Evolutionary conservation across 345 rosid genomes (phyloP), one percentile per base, ranked within the genome.

Genomic region (Syzygium aqueum): DNA sequence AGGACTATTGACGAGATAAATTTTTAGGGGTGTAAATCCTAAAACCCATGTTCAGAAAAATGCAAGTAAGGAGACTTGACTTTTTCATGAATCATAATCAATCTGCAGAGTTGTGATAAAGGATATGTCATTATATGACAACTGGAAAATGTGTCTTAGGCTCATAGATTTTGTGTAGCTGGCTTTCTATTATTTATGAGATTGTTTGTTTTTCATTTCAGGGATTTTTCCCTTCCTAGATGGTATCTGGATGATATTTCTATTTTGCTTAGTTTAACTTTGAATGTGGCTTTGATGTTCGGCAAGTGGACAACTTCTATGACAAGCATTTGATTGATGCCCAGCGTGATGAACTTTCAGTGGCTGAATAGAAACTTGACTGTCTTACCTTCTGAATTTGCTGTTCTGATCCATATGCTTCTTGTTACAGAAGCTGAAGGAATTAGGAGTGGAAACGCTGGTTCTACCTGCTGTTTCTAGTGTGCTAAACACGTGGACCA

Each of bases 401-500:
- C 59, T 13, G 1, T 53, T 53, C 27, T 85, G 56, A 85, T 85
- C 37, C 53, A 49, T 84, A 84, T 73, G 82, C 82, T 37, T 51
- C 87, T 80, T 46, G 85, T 85, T 91, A 88, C 92, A 97, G 99
- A 93, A 89, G 84, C 94, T 93, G 84, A 85, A 65, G 90, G 89
- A 89, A 86, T 90, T 95, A 88, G 99, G 98, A 89, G 97, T 95
- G 25, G 89, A 96, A 89, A 94, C 92, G 85, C 90, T 97, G 91
- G 89, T 95, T 88, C 89, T 97, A 90, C 98, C 98, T 77, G 98
- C 99, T 88, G 96, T 93, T 89, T 93, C 94, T 78, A 87, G 89
- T 84, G 91, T 93, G 67, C 59, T 97, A 86, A 90, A 91, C 86
- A 91, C 96, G 27, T 97, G 98, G 98, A 96, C 93, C 23, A 86